A percentile compares a stretch with the other conserved stretches of the same genome.
Conservation (phyloP, 805 yeast species). For the Pichia phayaonensis region DNA sequence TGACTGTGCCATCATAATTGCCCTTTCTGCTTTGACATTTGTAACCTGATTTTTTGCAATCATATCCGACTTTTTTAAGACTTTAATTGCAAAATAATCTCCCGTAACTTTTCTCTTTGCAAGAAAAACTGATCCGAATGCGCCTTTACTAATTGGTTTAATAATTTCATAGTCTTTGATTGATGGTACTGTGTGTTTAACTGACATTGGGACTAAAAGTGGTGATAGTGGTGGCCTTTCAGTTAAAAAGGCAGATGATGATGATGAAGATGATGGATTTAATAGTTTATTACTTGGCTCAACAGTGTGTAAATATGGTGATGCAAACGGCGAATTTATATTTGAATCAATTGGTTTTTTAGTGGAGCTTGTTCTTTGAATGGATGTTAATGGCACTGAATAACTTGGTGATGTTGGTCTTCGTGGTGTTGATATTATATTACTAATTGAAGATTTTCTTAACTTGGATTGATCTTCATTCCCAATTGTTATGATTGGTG, state of each 20-base stretch:
- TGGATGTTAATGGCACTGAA: constrained; percentile 50
- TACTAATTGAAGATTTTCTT: constrained; percentile 2
- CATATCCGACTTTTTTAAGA: constrained; percentile 89
- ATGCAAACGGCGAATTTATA: constrained; percentile 26
- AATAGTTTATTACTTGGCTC: constrained; percentile 24
- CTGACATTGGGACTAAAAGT: constrained; percentile 56
- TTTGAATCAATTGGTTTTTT: constrained; percentile 25
- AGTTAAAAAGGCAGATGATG: neutral
- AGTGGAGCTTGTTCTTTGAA: constrained; percentile 41
- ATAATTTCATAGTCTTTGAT: constrained; percentile 84
- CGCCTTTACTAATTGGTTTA: constrained; percentile 94
- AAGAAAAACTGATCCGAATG: constrained; percentile 91
- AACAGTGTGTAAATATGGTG: constrained; percentile 47
- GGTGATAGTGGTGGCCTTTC: constrained; percentile 74
- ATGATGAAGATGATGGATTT: neutral
- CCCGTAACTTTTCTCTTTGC: constrained; percentile 82
- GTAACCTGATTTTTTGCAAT: constrained; percentile 93
- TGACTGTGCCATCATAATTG: constrained; percentile 96
- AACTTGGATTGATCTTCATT: constrained; percentile 11
- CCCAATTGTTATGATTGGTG: constrained; percentile 23
- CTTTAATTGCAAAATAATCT: constrained; percentile 92
- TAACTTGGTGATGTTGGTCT: constrained; percentile 29
- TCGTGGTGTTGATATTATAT: constrained; percentile 1
- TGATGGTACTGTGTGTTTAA: constrained; percentile 53
- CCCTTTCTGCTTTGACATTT: constrained; percentile 90